Conservation (phyloP, 2,329 filamentous ascomycete species). For the Colletotrichum filicis region DNA sequence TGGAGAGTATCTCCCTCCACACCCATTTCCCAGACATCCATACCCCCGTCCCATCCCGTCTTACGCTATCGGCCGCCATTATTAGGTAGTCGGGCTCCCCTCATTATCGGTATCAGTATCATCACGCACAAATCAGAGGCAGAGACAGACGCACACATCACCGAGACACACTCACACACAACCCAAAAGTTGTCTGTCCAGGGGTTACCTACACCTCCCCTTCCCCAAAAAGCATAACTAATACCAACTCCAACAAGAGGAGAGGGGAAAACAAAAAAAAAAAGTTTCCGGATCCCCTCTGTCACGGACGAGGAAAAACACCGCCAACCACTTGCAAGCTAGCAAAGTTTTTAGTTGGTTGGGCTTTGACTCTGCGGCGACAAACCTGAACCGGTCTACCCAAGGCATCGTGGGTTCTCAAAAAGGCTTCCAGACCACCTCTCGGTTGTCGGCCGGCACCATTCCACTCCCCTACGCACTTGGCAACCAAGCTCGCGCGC, state of each 20-base stretch:
- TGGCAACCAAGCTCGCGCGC: constrained; percentile 1
- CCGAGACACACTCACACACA: background rate
- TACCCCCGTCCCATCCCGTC: constrained; percentile 31
- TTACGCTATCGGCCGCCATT: constrained; percentile 27
- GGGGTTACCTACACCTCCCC: background rate
- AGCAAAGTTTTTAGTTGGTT: constrained; percentile 12
- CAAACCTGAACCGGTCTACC: constrained; percentile 30
- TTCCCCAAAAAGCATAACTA: background rate
- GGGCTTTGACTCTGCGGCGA: constrained; percentile 26
- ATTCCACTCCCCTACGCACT: background rate
- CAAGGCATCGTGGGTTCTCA: constrained; percentile 23
- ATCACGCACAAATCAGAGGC: constrained; percentile 2
- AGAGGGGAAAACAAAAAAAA: background rate
- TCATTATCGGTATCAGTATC: background rate
- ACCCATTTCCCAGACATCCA: constrained; percentile 32
- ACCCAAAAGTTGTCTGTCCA: background rate
- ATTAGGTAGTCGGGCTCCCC: constrained; percentile 25
- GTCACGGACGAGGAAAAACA: constrained; percentile 12
- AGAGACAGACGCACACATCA: background rate
- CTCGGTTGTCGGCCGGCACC: constrained; percentile 23
- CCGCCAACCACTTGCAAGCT: background rate
- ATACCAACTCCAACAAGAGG: background rate
- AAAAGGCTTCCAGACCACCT: constrained; percentile 26
- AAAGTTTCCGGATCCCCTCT: background rate
- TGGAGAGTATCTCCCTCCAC: constrained; percentile 27